A percentile compares a stretch with the other conserved stretches of the same genome.
These are phyloP conservation scores for Syzygium grande DNA, from an alignment of 345 rosid genomes.

Conservation along the genomic window DNA sequence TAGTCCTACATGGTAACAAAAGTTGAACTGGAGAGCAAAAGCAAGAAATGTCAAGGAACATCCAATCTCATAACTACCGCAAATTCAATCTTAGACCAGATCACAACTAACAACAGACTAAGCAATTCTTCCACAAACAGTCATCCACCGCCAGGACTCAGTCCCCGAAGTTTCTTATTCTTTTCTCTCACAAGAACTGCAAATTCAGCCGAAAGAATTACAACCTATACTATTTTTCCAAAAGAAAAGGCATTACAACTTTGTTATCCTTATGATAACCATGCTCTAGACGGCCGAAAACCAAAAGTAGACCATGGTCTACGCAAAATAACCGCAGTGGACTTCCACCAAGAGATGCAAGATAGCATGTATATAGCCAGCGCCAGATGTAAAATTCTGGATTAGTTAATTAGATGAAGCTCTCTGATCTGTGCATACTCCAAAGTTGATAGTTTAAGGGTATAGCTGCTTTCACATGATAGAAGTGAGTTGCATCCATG, in stretches of 20 bases:
- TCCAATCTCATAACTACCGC: not conserved
- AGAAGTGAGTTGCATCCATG: not conserved
- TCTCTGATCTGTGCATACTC: not conserved
- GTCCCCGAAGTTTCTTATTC: not conserved
- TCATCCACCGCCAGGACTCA: not conserved
- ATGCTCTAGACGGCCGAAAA: not conserved
- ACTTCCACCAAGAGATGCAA: not conserved
- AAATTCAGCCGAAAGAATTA: not conserved
- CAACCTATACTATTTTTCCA: not conserved
- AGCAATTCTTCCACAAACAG: not conserved
- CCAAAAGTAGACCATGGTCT: not conserved
- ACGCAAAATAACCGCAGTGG: not conserved
- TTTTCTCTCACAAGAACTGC: not conserved
- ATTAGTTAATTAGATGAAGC: not conserved
- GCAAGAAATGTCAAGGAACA: not conserved
- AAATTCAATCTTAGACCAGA: not conserved
- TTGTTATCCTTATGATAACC: not conserved
- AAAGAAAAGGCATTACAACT: not conserved
- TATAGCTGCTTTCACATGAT: not conserved
- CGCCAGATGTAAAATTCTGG: not conserved
- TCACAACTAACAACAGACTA: not conserved
- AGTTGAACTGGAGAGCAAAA: not conserved
- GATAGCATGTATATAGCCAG: not conserved
- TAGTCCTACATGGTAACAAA: not conserved
- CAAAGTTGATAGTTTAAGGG: not conserved